These are phyloP conservation scores for Macrocybe gigantea DNA, from an alignment of 768 basidiomycete species.

Conservation along the genomic window DNA sequence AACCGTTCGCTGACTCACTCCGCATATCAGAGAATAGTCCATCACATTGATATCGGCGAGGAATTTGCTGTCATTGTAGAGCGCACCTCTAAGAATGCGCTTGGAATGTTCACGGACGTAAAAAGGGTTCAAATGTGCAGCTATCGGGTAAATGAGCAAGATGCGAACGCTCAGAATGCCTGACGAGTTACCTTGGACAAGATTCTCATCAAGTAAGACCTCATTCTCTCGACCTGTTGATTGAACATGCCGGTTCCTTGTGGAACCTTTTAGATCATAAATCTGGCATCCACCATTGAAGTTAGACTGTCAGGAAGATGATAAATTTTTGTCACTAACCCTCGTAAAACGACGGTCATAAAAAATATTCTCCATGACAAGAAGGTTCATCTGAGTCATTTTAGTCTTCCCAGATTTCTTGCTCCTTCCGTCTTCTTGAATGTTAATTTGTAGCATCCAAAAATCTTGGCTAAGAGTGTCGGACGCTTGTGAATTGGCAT, in stretches of 20 bases:
- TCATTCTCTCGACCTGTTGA: slow-evolving; percentile 89
- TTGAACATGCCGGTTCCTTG: slow-evolving; percentile 87
- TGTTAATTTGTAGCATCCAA: slow-evolving; percentile 93
- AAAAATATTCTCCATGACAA: slow-evolving; percentile 98
- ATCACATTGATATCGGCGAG: slow-evolving; percentile 91
- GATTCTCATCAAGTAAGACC: slow-evolving; percentile 93
- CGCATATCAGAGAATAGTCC: slow-evolving; percentile 96
- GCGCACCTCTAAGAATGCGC: slow-evolving; percentile 81
- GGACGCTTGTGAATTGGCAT: slow-evolving; percentile 57
- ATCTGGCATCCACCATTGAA: slow-evolving; percentile 35
- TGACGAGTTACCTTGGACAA: slow-evolving; percentile 70
- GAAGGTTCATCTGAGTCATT: slow-evolving; percentile 86
- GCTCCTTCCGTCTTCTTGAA: slow-evolving; percentile 78
- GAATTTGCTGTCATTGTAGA: slow-evolving; percentile 95
- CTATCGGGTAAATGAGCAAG: slow-evolving; percentile 30
- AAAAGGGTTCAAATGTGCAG: slow-evolving; percentile 81
- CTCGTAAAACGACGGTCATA: slow-evolving; percentile 88
- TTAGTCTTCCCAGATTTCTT: slow-evolving; percentile 60
- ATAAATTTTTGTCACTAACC: slow-evolving; percentile 30
- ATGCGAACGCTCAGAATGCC: not conserved
- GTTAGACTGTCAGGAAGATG: not conserved
- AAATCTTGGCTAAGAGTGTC: slow-evolving; percentile 92
- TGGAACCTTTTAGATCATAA: slow-evolving; percentile 96
- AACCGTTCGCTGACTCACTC: slow-evolving; percentile 28
- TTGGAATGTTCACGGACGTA: slow-evolving; percentile 97